Percentiles rank a stretch among this genome's conserved stretches.
Conservation (phyloP, 768 basidiomycete species). For the Kondoa subrosea region DNA sequence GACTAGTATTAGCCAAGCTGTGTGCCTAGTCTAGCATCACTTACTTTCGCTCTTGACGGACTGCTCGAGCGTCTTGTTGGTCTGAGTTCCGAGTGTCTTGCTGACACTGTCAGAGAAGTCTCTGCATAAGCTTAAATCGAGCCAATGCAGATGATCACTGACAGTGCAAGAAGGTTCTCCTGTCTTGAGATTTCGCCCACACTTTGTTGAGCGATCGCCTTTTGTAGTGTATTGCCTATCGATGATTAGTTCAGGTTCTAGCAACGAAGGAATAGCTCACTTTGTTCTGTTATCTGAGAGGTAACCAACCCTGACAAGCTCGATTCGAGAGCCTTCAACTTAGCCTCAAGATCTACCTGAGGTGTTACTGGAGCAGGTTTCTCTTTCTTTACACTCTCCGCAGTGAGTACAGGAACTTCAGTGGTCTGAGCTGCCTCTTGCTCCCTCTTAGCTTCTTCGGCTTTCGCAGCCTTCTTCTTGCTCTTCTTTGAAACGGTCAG, state of each 20-base stretch:
- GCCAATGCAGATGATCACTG: neutral
- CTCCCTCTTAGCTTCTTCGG: too few relatives aligned
- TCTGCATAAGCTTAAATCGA: neutral
- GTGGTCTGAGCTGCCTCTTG: too few relatives aligned
- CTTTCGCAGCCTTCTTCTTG: neutral
- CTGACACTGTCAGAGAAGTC: neutral
- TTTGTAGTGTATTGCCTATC: neutral
- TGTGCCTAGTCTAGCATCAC: neutral
- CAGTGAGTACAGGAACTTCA: neutral
- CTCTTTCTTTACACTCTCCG: neutral
- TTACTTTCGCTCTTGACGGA: neutral
- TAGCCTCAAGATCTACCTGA: neutral
- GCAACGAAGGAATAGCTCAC: too few relatives aligned
- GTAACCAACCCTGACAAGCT: neutral
- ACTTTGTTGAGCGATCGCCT: neutral
- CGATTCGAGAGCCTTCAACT: neutral
- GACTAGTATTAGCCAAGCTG: neutral
- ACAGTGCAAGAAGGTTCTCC: constrained; percentile 5
- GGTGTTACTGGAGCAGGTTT: neutral
- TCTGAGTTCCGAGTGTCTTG: neutral
- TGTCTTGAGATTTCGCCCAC: neutral
- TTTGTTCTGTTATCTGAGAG: too few relatives aligned
- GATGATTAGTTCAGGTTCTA: neutral
- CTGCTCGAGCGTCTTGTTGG: neutral
- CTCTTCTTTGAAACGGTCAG: neutral